These are phyloP conservation scores for Spathaspora hagerdaliae DNA, from an alignment of 805 yeast genomes.

Conservation along the genomic window DNA sequence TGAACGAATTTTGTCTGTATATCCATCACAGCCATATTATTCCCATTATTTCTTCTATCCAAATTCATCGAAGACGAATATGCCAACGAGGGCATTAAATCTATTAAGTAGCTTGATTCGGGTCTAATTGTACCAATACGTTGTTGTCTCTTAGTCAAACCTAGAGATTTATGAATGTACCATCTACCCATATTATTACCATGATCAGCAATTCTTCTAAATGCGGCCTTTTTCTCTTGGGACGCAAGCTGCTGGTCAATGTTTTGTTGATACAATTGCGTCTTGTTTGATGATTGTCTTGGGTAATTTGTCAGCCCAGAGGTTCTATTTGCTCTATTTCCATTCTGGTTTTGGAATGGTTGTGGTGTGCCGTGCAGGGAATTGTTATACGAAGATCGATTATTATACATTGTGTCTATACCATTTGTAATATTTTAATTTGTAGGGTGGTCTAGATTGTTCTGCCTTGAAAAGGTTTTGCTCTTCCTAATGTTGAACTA, in stretches of 20 bases:
- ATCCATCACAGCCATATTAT: constrained; percentile 51
- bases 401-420: background rate
- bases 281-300: constrained; percentile 3
- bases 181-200: constrained; percentile 72
- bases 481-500: too few species aligned
- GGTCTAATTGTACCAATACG: constrained; percentile 58
- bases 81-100: constrained; percentile 63
- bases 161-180: constrained; percentile 43
- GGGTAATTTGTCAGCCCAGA: background rate
- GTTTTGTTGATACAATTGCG: constrained; percentile 25
- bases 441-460: too few species aligned
- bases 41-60: constrained; percentile 18
- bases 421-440: too few species aligned
- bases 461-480: too few species aligned
- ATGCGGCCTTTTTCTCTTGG: constrained; percentile 49
- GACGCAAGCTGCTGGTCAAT: constrained; percentile 41
- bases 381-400: background rate
- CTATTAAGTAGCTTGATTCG: constrained; percentile 60
- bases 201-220: constrained; percentile 73
- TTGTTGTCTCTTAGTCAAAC: constrained; percentile 31
- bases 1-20: constrained; percentile 81
- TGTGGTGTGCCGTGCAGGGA: background rate
- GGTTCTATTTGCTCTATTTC: background rate
- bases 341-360: background rate
- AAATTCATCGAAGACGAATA: constrained; percentile 37